A percentile compares a stretch with the other conserved stretches of the same genome.
Conservation (phyloP, 371 early-diverging fungal genomes). For the Dinochytrium kinnereticum region DNA sequence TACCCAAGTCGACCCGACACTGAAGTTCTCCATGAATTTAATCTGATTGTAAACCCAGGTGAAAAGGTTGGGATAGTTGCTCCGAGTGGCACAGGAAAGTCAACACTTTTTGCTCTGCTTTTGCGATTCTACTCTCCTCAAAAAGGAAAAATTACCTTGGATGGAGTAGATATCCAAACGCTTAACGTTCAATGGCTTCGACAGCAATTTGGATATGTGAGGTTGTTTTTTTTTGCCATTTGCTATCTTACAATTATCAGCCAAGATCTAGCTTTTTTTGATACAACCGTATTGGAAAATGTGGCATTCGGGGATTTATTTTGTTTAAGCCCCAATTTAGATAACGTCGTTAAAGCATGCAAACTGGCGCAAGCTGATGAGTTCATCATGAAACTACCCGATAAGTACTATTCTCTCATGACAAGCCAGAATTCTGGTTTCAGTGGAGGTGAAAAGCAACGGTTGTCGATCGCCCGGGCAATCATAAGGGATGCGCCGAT, state of each 20-base stretch:
- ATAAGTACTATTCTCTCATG: conserved; percentile 65
- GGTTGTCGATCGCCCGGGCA: conserved; percentile 28
- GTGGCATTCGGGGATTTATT: conserved; percentile 10
- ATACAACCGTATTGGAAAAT: conserved; percentile 20
- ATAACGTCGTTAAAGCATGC: conserved; percentile 18
- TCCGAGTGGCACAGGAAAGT: conserved; percentile 55
- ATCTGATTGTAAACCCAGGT: conserved; percentile 21
- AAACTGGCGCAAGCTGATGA: conserved; percentile 69
- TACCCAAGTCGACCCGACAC: conserved; percentile 31
- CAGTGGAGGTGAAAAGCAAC: conserved; percentile 35
- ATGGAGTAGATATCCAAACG: conserved; percentile 70
- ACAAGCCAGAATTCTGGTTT: background rate
- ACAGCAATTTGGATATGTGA: conserved; percentile 74
- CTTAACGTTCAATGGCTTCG: conserved; percentile 68
- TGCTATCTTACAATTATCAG: background rate
- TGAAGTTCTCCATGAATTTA: conserved; percentile 21
- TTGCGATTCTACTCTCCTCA: conserved; percentile 78
- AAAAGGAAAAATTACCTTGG: conserved; percentile 28
- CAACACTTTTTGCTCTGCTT: conserved; percentile 53
- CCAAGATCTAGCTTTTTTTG: conserved; percentile 24
- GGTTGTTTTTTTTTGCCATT: conserved; percentile 19
- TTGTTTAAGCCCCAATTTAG: background rate
- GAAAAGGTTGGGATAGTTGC: conserved; percentile 60
- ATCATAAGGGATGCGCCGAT: background rate
- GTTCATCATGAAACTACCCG: conserved; percentile 59